Conservation (phyloP, 2,329 filamentous ascomycete genomes). For the Coleophoma eucalyptorum region DNA sequence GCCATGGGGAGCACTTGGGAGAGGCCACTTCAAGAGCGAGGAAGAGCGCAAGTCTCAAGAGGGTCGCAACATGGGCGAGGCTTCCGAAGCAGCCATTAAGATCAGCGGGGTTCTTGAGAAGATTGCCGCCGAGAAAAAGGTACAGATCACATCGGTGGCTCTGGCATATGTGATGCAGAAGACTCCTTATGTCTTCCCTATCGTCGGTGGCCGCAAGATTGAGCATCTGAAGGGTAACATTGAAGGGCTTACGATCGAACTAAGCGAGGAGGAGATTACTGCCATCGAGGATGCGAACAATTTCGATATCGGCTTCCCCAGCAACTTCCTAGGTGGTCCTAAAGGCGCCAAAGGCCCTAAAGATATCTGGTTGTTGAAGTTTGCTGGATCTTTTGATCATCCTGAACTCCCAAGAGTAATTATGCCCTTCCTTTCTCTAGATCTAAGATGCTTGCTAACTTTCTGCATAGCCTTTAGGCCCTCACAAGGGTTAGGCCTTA, state of each 20-base stretch:
- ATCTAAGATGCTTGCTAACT: no score
- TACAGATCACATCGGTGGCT: constrained; percentile 58
- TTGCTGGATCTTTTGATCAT: constrained; percentile 48
- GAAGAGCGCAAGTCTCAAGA: constrained; percentile 41
- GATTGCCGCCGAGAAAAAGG: constrained; percentile 52
- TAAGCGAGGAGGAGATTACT: constrained; percentile 59
- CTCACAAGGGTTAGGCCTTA: no score
- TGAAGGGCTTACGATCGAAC: constrained; percentile 56
- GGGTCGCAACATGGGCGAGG: constrained; percentile 22
- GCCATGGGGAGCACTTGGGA: constrained; percentile 51
- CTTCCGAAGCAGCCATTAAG: constrained; percentile 45
- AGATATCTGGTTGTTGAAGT: constrained; percentile 22
- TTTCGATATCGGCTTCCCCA: constrained; percentile 67
- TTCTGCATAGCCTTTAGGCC: no score
- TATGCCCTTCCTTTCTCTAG: no score
- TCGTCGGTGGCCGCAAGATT: constrained; percentile 66
- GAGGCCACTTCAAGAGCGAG: constrained; percentile 44
- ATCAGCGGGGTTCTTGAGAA: constrained; percentile 56
- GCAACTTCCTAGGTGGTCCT: constrained; percentile 49
- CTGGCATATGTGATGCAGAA: constrained; percentile 73
- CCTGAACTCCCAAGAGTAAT: constrained; percentile 30
- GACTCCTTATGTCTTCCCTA: constrained; percentile 68
- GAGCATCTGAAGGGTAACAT: constrained; percentile 70
- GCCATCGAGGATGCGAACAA: constrained; percentile 59
- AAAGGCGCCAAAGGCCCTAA: constrained; percentile 30